Evolutionary conservation across 441 rosid species (phyloP).

Genomic region (Hura crepitans): DNA sequence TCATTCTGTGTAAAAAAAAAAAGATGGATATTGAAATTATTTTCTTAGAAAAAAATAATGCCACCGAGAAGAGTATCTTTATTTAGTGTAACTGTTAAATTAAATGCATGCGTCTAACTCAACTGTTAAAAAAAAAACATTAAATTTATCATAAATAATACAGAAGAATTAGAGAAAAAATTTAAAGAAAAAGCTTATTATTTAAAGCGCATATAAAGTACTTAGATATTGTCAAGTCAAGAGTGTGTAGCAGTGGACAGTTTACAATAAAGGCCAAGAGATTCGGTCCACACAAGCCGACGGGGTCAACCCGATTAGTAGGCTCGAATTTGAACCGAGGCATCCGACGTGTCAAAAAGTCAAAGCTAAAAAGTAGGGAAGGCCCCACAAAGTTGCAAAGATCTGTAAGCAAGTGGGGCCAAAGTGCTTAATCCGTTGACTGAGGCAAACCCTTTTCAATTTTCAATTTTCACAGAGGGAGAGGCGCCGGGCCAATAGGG

Average conservation of each 20-base stretch:
- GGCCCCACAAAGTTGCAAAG: conserved; percentile 10
- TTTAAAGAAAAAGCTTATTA: background rate
- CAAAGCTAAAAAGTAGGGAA: background rate
- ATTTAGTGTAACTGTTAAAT: no score
- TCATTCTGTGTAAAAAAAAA: no score
- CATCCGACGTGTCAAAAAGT: conserved; percentile 23
- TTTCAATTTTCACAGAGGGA: conserved; percentile 14
- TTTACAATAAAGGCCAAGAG: conserved; percentile 12
- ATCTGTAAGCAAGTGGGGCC: conserved; percentile 7
- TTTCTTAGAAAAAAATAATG: no score
- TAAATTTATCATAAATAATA: background rate
- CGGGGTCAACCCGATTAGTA: conserved; percentile 36
- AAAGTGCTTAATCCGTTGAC: conserved; percentile 30
- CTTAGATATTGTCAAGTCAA: background rate
- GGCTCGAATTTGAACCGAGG: conserved; percentile 15
- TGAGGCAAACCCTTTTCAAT: conserved; percentile 21
- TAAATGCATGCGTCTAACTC: no score
- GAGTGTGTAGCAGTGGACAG: background rate
- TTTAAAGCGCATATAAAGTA: background rate
- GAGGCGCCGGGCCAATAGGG: conserved; percentile 36
- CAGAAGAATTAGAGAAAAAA: background rate
- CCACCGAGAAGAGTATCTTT: no score
- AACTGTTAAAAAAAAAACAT: no score
- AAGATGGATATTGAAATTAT: no score
- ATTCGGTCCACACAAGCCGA: conserved; percentile 26